Percentiles rank a stretch among this genome's conserved stretches.
These are phyloP conservation scores for Polygonum aviculare DNA, from an alignment of 148 eudicot genomes.

Conservation along the genomic window DNA sequence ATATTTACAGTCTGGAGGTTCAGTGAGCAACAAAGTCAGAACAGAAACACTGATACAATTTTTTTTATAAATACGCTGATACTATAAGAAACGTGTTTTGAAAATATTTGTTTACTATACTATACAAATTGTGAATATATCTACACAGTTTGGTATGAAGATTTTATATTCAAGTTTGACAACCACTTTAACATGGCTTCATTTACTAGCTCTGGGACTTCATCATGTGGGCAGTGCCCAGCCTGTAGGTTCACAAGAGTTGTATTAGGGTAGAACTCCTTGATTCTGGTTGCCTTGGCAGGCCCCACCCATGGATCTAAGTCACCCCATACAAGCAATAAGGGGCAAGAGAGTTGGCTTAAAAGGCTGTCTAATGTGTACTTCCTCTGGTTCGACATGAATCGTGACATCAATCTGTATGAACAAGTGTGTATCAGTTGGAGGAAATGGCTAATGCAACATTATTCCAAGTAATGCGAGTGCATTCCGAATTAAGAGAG, in stretches of 20 bases:
- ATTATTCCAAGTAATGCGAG: neutral
- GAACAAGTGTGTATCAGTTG: neutral
- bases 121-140: conserved; percentile 4
- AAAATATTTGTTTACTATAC: neutral
- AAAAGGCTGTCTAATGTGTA: conserved; percentile 86
- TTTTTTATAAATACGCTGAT: neutral
- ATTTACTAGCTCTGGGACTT: conserved; percentile 90
- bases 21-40: neutral
- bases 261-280: conserved; percentile 79
- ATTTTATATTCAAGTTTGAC: conserved; percentile 33
- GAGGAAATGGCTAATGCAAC: neutral
- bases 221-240: conserved; percentile 99
- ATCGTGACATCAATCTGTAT: conserved; percentile 73
- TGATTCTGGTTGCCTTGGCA: conserved; percentile 70
- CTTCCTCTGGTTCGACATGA: conserved; percentile 78
- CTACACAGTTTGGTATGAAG: conserved; percentile 28
- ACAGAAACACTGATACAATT: neutral
- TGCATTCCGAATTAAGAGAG: neutral
- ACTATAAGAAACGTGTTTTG: neutral
- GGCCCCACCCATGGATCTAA: conserved; percentile 98
- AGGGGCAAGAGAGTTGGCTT: conserved; percentile 72
- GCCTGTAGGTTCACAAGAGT: conserved; percentile 79
- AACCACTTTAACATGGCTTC: conserved; percentile 84
- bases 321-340: conserved; percentile 90
- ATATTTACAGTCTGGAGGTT: neutral